Base-by-base conservation (phyloP, 225 moss, liverwort and hornwort genomes). In the Marchantia polymorpha region DNA sequence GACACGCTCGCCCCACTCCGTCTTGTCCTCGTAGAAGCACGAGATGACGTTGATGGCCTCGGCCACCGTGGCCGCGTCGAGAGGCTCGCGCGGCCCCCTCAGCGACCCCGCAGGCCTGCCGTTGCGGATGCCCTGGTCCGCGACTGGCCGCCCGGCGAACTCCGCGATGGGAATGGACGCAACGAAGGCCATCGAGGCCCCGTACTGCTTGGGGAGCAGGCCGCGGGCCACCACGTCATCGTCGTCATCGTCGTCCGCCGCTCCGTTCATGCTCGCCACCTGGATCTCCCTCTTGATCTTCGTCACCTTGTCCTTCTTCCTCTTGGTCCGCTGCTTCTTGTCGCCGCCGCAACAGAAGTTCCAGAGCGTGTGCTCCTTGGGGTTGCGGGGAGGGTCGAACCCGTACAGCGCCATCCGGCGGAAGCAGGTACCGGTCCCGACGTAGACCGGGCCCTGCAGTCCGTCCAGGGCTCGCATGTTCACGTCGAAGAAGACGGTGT, bases 401-500 rank as follows among this genome's bases (percentile, higher is more conserved):
- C 95, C 95, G 46, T 95, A 95, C 0, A 95, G 82, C 13, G 95
- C 95, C 10, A 87, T 90, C 64, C 95, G 83, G 22, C 95, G 86
- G 84, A 95, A 95, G 47, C 91, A 89, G 52, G 92, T 92, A 60
- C 95, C 95, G 0, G 95, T 95, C 25, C 95, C 95, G 22, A 95
- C 95, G 64, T 95, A 95, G 3, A 95, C 90, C 19, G 95, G 95
- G 23, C 95, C 95, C 82, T 95, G 95, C 9, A 95, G 83, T 8
- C 95, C 95, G 77, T 95, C 95, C 10, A 95, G 60, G 49, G 95
- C 95, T 75, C 93, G 85, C 95, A 95, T 95, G 72, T 95, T 95
- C n/a, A 95, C 92, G 64, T 95, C 95, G 70, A 95, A 95, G 84
- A 95, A 95, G 69, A 95, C 95, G 10, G 95, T 95, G 73, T 95